These are phyloP conservation scores for Gynandropsis gynandra DNA, from an alignment of 345 rosid genomes.

Conservation along the genomic window DNA sequence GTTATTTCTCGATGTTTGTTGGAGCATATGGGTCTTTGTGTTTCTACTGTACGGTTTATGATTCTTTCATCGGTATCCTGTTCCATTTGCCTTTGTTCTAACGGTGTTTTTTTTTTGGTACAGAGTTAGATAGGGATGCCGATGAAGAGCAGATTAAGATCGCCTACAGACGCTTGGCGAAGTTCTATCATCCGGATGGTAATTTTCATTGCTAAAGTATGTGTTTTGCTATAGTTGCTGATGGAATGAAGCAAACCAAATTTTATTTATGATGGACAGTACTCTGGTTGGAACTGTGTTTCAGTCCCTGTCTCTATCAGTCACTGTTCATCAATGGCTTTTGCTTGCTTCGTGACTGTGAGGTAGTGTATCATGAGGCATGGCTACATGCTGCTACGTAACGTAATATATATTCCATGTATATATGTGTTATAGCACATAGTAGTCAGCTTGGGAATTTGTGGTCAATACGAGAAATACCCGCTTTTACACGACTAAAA, in stretches of 20 bases:
- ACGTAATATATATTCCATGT: too few species aligned
- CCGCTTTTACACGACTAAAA: too few species aligned
- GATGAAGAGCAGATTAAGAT: constrained; percentile 80
- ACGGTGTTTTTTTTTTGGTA: constrained; percentile 10
- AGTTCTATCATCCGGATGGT: constrained; percentile 97
- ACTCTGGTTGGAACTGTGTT: background rate
- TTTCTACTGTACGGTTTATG: background rate
- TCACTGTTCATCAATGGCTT: constrained; percentile 1
- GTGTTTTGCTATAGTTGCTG: background rate
- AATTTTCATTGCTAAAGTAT: constrained; percentile 1
- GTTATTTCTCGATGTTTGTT: too few species aligned
- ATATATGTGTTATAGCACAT: too few species aligned
- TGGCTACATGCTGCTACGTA: too few species aligned
- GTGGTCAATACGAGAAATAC: too few species aligned
- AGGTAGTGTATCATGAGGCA: background rate
- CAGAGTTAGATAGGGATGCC: constrained; percentile 80
- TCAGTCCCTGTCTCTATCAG: background rate
- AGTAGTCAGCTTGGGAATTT: too few species aligned
- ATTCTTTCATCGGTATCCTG: constrained; percentile 1
- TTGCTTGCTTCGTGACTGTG: constrained; percentile 1
- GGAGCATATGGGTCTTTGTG: too few species aligned
- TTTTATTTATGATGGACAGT: background rate
- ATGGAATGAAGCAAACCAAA: background rate
- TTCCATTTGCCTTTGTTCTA: background rate
- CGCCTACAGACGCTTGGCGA: constrained; percentile 85